phyloP scores from a whole-genome alignment of 2,329 filamentous ascomycete species.

The Monosporascus cannonballus region DNA sequence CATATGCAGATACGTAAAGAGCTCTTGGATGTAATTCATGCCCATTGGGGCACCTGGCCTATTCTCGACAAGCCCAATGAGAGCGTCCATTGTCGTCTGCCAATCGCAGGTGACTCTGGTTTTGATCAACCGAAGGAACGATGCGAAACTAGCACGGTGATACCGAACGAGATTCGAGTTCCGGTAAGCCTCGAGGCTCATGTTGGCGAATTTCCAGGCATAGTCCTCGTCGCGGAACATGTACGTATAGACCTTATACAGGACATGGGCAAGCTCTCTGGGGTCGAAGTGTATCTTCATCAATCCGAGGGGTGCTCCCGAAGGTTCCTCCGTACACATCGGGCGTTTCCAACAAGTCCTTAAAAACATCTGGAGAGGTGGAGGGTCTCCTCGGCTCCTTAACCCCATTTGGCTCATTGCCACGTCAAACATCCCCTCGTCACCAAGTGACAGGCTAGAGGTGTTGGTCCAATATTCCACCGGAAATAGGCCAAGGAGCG shows the following conservation, averaged over 20 bases:
- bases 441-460: conserved; percentile 1
- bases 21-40: conserved; percentile 27
- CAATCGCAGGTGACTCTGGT: conserved; percentile 25
- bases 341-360: conserved; percentile 9
- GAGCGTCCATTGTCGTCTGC: conserved; percentile 17
- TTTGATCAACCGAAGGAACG: conserved; percentile 10
- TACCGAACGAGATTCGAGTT: conserved; percentile 1
- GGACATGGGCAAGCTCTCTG: conserved; percentile 2
- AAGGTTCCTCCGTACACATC: not conserved
- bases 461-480: conserved; percentile 36
- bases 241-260: conserved; percentile 5
- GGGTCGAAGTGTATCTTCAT: conserved; percentile 4
- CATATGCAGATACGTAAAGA: conserved; percentile 29
- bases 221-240: conserved; percentile 10
- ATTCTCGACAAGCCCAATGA: conserved; percentile 27
- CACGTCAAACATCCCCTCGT: conserved; percentile 1
- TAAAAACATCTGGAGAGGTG: not conserved
- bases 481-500: conserved; percentile 44
- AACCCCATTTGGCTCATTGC: conserved; percentile 16
- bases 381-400: conserved; percentile 27
- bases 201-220: not conserved
- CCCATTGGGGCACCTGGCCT: conserved; percentile 16
- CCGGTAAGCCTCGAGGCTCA: not conserved
- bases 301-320: not conserved
- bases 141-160: conserved; percentile 5